Base-by-base conservation (phyloP, 108 stramenopile genomes). In the Fragilariopsis cylindrus region DNA sequence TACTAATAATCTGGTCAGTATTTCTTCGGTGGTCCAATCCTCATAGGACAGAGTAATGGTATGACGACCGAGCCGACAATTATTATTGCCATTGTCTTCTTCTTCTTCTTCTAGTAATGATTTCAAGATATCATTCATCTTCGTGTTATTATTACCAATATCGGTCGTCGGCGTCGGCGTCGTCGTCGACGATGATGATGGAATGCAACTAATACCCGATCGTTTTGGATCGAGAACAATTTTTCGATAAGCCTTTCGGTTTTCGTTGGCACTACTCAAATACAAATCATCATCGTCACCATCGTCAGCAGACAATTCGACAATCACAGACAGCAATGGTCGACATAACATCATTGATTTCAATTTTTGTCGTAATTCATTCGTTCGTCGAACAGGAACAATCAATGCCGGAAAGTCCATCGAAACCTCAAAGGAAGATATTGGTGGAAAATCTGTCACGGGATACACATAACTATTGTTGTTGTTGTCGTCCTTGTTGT, bases 21-120 rank as follows among this genome's bases (percentile, higher is more conserved):
- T 81, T 81, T 96, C 87, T 46, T 96, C 93, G 4, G 87, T 91
- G 8, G 93, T 76, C 56, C 83, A 83, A 65, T 90, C 76, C 4
- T 83, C 80, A 60, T 94, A 94, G 8, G 77, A 43, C 0, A 76
- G 19, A 7, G 43, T 48, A 13, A 65, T 87, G 75, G 5, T 65
- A 50, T 40, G 76, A 21, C 56, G 48, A 45, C 21, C 65, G 2
- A 49, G 70, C 40, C 13, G 58, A n/a, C 43, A 63, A 15, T 42
- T 45, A 30, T 30, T 30, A 30, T 2, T 30, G 30, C 30, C 30
- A 30, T 30, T 30, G 2, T 30, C 30, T 30, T 30, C 30, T 63
- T 63, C 15, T 21, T 63, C 62, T 5, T 63, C 62, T 9, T 63
- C 43, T 15, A 63, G 43, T 68, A 76, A 84, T 77, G 50, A 62